Evolutionary conservation across 495 filamentous ascomycete genomes (phyloP).

Genomic region (Xylaria cubensis): DNA sequence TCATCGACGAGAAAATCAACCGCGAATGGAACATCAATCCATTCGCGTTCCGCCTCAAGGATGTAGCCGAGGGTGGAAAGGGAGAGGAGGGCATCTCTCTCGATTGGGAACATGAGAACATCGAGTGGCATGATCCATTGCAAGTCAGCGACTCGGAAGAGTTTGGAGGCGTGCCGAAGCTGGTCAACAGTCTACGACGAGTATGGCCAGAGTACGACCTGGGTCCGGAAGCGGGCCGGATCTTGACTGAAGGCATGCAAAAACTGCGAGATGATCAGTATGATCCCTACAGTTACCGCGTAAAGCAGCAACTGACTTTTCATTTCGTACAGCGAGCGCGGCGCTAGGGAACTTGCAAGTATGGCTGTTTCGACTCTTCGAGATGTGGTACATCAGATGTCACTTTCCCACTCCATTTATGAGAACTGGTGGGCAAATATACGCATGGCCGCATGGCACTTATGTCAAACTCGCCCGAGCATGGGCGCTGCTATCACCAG

Average conservation of each 20-base stretch:
- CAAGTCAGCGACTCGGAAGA: conserved; percentile 47
- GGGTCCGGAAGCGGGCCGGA: conserved; percentile 45
- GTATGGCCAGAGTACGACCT: conserved; percentile 63
- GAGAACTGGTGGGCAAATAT: conserved; percentile 62
- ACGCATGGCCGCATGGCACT: conserved; percentile 66
- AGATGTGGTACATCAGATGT: conserved; percentile 45
- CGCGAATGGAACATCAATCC: conserved; percentile 70
- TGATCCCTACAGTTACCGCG: conserved; percentile 34
- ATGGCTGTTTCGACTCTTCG: conserved; percentile 56
- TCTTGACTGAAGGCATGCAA: conserved; percentile 54
- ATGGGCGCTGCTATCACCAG: conserved; percentile 67
- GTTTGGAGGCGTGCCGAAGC: conserved; percentile 60
- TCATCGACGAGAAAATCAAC: conserved; percentile 57
- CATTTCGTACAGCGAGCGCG: conserved; percentile 32
- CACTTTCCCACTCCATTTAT: conserved; percentile 30
- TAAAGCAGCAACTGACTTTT: background rate
- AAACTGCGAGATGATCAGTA: conserved; percentile 58
- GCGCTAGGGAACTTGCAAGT: conserved; percentile 61
- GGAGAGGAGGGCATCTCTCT: conserved; percentile 54
- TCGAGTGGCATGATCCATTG: conserved; percentile 61
- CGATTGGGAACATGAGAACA: conserved; percentile 70
- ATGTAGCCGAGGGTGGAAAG: conserved; percentile 41
- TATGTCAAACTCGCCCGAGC: conserved; percentile 67
- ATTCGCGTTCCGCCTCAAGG: conserved; percentile 63
- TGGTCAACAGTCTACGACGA: conserved; percentile 61